Percentiles rank a stretch among this genome's conserved stretches.
These are phyloP conservation scores for Cutaneotrichosporon sp. DNA, from an alignment of 1,284 basidiomycete species.

Conservation along the genomic window DNA sequence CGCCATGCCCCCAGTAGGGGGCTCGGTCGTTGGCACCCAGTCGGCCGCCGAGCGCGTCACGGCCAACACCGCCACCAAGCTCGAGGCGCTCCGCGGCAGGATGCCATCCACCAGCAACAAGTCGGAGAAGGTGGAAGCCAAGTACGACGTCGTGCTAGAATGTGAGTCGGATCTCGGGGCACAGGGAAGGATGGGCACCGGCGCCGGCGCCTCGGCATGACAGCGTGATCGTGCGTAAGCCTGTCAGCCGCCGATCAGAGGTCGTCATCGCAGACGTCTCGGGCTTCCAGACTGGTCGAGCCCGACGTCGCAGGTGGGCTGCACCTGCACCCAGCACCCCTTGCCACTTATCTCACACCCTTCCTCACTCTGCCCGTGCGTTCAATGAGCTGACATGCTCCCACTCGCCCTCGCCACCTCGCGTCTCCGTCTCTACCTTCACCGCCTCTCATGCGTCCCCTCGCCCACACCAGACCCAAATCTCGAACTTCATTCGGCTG, in stretches of 20 bases:
- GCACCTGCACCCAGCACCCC: not conserved
- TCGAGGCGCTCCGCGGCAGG: slow-evolving; percentile 12
- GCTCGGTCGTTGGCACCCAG: slow-evolving; percentile 5
- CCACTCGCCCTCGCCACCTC: not conserved
- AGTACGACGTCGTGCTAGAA: slow-evolving; percentile 42
- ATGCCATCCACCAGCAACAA: slow-evolving; percentile 15
- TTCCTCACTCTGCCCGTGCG: not conserved
- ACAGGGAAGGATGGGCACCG: not conserved
- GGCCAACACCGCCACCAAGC: not conserved
- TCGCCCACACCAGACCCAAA: slow-evolving; percentile 66
- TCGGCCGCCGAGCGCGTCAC: slow-evolving; percentile 12
- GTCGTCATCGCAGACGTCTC: not conserved
- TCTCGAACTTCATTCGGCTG: slow-evolving; percentile 85
- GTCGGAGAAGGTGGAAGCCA: slow-evolving; percentile 26
- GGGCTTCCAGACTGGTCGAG: not conserved
- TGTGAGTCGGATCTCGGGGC: slow-evolving; percentile 32
- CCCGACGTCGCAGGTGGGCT: not conserved
- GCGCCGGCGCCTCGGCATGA: not conserved
- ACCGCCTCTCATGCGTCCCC: not conserved
- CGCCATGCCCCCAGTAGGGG: slow-evolving; percentile 5
- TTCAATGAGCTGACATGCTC: slow-evolving; percentile 2
- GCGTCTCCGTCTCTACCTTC: not conserved
- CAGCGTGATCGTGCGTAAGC: too few relatives aligned
- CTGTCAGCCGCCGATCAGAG: not conserved
- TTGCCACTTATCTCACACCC: not conserved